These are phyloP conservation scores for Babjeviella inositovora DNA, from an alignment of 805 yeast species.

Conservation along the genomic window DNA sequence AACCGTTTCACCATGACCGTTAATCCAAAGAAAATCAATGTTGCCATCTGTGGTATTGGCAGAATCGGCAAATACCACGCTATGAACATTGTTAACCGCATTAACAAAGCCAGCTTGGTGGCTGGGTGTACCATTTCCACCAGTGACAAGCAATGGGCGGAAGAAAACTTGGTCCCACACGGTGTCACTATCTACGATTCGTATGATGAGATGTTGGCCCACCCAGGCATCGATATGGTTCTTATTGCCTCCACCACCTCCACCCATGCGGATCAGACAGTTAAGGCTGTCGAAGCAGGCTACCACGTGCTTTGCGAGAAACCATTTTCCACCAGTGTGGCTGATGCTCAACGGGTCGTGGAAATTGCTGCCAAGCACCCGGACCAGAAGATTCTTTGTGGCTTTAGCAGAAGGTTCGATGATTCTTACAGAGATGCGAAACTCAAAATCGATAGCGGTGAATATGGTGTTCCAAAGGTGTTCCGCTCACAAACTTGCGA, in stretches of 20 bases:
- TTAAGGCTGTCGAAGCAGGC: conserved; percentile 3
- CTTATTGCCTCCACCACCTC: conserved; percentile 4
- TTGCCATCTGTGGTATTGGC: conserved; percentile 4
- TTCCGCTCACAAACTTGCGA: conserved; percentile 3
- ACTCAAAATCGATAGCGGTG: conserved; percentile 2
- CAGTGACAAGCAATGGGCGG: conserved; percentile 5
- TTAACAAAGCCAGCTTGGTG: conserved; percentile 5
- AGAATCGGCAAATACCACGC: conserved; percentile 4
- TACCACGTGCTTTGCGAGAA: conserved; percentile 4
- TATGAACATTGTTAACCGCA: too few relatives aligned
- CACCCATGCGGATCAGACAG: conserved; percentile 4
- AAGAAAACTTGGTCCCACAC: conserved; percentile 4
- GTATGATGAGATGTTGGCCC: conserved; percentile 3
- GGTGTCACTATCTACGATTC: conserved; percentile 4
- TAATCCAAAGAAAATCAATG: too few relatives aligned
- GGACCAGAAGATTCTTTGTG: conserved; percentile 3
- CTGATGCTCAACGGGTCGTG: conserved; percentile 3
- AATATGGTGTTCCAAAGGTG: conserved; percentile 2
- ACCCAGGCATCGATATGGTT: conserved; percentile 3
- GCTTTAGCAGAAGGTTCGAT: conserved; percentile 3
- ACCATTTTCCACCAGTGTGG: conserved; percentile 2
- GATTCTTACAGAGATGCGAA: conserved; percentile 3
- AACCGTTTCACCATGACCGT: too few relatives aligned
- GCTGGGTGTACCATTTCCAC: conserved; percentile 5
- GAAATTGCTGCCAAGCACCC: conserved; percentile 3